phyloP scores from a whole-genome alignment of 768 basidiomycete genomes.

The Kwoniella dendrophila region DNA sequence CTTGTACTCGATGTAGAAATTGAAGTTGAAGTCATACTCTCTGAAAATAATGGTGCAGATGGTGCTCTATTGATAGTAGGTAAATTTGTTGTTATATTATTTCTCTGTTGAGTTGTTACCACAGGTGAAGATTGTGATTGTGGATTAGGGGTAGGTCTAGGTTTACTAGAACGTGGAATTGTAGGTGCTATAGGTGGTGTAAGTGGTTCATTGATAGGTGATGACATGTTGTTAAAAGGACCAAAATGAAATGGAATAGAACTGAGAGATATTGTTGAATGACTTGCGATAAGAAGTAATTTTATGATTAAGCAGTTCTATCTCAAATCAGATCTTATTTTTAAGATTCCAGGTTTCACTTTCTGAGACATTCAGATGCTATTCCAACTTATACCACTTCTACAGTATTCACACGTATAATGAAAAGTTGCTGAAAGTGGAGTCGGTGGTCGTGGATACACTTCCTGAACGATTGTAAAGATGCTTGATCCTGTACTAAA shows the following conservation, averaged over 20 bases:
- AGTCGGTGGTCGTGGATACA: background rate
- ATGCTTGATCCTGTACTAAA: no score
- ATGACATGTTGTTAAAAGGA: conserved; percentile 27
- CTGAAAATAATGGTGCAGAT: conserved; percentile 7
- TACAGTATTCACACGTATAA: no score
- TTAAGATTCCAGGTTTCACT: background rate
- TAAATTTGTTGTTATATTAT: background rate
- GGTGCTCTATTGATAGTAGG: background rate
- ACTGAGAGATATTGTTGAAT: no score
- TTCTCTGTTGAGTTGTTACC: conserved; percentile 6
- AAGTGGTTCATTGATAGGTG: conserved; percentile 15
- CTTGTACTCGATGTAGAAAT: background rate
- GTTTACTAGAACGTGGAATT: conserved; percentile 23
- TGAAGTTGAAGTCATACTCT: background rate
- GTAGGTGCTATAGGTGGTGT: conserved; percentile 16
- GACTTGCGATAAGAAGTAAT: no score
- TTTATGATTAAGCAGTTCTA: no score
- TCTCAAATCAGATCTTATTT: background rate
- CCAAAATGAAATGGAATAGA: no score
- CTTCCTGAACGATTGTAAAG: no score
- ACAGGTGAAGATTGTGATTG: conserved; percentile 19
- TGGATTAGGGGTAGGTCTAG: conserved; percentile 20
- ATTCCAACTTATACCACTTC: background rate
- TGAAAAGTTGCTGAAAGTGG: background rate
- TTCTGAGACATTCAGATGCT: no score